Evolutionary conservation across 2,329 filamentous ascomycete species (phyloP).

Genomic region (Penicillium verrucosum): DNA sequence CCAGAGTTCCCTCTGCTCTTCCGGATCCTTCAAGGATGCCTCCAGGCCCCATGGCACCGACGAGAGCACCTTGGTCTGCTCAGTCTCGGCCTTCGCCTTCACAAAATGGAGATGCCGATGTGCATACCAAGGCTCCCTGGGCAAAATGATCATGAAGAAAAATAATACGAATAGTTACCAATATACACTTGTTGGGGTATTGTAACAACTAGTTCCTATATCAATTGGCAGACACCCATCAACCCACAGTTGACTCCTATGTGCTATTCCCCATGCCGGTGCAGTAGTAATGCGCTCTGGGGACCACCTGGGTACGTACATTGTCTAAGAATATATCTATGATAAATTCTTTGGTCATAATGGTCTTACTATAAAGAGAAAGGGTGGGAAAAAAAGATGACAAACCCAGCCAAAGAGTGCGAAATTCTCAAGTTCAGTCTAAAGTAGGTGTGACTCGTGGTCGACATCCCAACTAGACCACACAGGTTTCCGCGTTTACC

Average conservation of each 20-base stretch:
- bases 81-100: conserved; percentile 16
- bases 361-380: too few species aligned
- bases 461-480: background rate
- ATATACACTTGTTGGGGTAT: background rate
- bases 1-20: conserved; percentile 15
- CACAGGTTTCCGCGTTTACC: too few species aligned
- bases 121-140: conserved; percentile 41
- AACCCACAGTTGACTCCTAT: too few species aligned
- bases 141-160: conserved; percentile 22
- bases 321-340: background rate
- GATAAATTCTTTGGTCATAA: too few species aligned
- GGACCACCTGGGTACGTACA: background rate
- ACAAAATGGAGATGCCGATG: conserved; percentile 16
- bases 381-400: too few species aligned
- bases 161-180: background rate
- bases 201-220: background rate
- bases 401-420: too few species aligned
- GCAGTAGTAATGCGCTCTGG: background rate
- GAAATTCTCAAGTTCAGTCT: background rate
- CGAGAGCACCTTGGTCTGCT: conserved; percentile 33
- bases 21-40: conserved; percentile 31
- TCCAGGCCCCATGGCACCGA: conserved; percentile 30
- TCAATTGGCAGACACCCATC: background rate
- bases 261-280: background rate
- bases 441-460: background rate